A percentile compares a stretch with the other conserved stretches of the same genome.
Evolutionary conservation across 371 early-diverging fungal species (phyloP).

Genomic region (Smittium mucronatum): DNA sequence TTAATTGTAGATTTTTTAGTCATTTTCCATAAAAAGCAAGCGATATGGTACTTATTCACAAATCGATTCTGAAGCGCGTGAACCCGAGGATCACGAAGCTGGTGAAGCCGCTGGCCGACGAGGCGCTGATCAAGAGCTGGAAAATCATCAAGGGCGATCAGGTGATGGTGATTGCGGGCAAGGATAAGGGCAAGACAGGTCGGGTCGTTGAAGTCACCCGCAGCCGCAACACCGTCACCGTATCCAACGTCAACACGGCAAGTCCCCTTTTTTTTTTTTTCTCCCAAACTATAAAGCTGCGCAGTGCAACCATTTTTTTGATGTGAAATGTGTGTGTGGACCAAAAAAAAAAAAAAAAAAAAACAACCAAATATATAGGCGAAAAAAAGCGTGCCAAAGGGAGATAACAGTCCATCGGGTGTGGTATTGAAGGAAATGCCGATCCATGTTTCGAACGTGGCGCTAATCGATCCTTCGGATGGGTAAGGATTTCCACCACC

Average conservation of each 20-base stretch:
- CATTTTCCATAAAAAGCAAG: neutral
- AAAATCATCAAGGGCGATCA: constrained; percentile 47
- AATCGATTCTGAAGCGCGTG: constrained; percentile 1
- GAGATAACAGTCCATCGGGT: constrained; percentile 30
- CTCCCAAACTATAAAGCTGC: too few relatives aligned
- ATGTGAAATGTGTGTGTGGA: too few relatives aligned
- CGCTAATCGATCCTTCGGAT: constrained; percentile 44
- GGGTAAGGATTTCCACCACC: constrained; percentile 24
- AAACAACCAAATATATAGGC: constrained; percentile 19
- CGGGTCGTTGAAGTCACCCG: constrained; percentile 39
- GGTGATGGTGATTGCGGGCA: constrained; percentile 42
- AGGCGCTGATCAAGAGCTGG: constrained; percentile 38
- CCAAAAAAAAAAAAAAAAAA: too few relatives aligned
- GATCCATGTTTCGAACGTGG: constrained; percentile 48
- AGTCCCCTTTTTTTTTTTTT: constrained; percentile 5
- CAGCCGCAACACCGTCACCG: constrained; percentile 39
- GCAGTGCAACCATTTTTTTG: too few relatives aligned
- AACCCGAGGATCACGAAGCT: neutral
- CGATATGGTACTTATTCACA: neutral
- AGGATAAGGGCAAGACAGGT: constrained; percentile 50
- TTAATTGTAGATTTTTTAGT: too few relatives aligned
- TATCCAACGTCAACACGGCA: constrained; percentile 44
- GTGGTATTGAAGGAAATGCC: constrained; percentile 46
- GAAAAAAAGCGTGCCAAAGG: constrained; percentile 40
- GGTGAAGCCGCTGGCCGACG: neutral